These are phyloP conservation scores for Aquilaria malaccensis DNA, from an alignment of 345 rosid species.

Conservation along the genomic window DNA sequence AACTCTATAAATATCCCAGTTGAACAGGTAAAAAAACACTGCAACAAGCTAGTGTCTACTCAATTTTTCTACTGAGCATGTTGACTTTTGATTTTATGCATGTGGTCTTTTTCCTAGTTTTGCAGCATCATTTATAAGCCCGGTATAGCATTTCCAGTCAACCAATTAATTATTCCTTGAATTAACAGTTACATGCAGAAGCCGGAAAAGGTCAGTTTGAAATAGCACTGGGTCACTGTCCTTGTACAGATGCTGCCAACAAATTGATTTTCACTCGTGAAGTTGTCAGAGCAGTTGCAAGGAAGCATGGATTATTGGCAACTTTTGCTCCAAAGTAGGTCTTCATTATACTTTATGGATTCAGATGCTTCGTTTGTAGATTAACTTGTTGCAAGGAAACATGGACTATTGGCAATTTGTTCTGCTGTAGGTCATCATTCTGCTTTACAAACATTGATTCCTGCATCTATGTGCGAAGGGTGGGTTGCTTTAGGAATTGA, in stretches of 20 bases:
- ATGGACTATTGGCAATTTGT: not conserved
- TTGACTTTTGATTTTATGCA: too few species aligned
- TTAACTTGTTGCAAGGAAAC: not conserved
- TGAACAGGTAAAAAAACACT: constrained; percentile 56
- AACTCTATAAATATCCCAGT: constrained; percentile 59
- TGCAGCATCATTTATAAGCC: too few species aligned
- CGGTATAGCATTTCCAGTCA: too few species aligned
- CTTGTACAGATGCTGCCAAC: constrained; percentile 62
- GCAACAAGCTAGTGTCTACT: too few species aligned
- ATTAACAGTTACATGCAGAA: constrained; percentile 68
- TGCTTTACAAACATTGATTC: too few species aligned
- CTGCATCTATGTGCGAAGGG: too few species aligned
- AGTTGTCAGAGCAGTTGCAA: constrained; percentile 68
- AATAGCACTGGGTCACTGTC: constrained; percentile 56
- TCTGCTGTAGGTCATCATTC: not conserved
- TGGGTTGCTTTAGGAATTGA: too few species aligned
- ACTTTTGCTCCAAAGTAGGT: constrained; percentile 93
- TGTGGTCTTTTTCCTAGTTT: not conserved
- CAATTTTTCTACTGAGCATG: too few species aligned
- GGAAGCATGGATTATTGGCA: constrained; percentile 76
- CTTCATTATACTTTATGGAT: constrained; percentile 5
- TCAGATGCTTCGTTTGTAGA: constrained; percentile 2
- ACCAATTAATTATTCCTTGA: not conserved
- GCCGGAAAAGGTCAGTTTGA: constrained; percentile 94
- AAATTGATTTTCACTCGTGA: constrained; percentile 77